These are phyloP conservation scores for Chrysophaeum taylorii DNA, from an alignment of 352 stramenopile genomes.

Conservation along the genomic window DNA sequence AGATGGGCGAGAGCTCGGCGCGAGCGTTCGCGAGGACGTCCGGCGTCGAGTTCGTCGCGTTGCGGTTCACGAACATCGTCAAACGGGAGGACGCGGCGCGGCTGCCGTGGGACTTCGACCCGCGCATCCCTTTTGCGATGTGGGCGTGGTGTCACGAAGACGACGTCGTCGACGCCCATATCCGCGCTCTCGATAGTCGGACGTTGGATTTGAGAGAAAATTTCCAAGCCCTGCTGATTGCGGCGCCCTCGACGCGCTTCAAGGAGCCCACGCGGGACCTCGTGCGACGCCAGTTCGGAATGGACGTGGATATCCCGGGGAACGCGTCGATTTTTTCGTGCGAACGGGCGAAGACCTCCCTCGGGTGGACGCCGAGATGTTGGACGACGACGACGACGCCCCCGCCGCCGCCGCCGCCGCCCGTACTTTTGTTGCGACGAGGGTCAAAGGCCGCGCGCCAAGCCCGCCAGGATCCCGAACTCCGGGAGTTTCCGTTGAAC, in stretches of 20 bases:
- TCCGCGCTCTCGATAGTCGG: not conserved
- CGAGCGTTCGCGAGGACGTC: not conserved
- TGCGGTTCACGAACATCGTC: constrained; percentile 15
- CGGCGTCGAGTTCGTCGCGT: not conserved
- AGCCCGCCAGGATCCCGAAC: not conserved
- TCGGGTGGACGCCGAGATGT: not conserved
- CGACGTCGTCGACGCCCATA: constrained; percentile 13
- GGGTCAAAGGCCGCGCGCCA: not conserved
- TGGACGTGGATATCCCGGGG: not conserved
- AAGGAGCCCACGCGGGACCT: not conserved
- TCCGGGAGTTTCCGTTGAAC: not conserved
- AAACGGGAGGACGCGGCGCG: not conserved
- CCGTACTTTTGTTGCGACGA: not conserved
- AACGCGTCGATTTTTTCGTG: not conserved
- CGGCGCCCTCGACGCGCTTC: not conserved
- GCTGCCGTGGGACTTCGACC: not conserved
- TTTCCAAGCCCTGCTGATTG: not conserved
- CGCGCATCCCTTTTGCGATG: not conserved
- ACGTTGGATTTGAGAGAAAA: not conserved
- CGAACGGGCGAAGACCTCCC: not conserved
- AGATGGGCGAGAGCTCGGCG: not conserved
- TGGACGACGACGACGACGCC: not conserved
- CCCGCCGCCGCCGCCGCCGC: not conserved
- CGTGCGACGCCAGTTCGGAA: not conserved
- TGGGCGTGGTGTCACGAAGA: constrained; percentile 8